Evolutionary conservation across 2,329 filamentous ascomycete genomes (phyloP).

Genomic region (Cercospora sojina): DNA sequence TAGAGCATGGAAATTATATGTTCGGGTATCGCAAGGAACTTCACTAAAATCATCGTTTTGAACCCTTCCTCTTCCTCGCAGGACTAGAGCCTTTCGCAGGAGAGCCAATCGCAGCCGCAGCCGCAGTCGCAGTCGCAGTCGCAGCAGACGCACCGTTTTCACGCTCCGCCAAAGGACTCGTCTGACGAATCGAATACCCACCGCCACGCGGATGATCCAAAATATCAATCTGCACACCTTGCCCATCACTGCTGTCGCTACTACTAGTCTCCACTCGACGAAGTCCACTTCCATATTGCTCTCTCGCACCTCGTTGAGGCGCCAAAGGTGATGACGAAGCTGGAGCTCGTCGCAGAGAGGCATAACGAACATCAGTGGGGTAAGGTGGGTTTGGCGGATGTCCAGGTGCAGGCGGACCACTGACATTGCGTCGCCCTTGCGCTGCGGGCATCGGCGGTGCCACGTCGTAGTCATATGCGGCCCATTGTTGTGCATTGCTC

Average conservation of each 20-base stretch:
- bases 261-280: slow-evolving; percentile 29
- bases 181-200: slow-evolving; percentile 27
- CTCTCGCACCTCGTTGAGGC: slow-evolving; percentile 9
- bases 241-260: slow-evolving; percentile 31
- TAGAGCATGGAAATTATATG: background rate
- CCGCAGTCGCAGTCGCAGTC: slow-evolving; percentile 15
- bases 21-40: background rate
- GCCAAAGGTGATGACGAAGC: slow-evolving; percentile 30
- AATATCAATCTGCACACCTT: slow-evolving; percentile 36
- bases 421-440: slow-evolving; percentile 39
- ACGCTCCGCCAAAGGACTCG: background rate
- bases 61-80: slow-evolving; percentile 27
- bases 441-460: slow-evolving; percentile 35
- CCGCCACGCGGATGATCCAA: slow-evolving; percentile 27
- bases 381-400: slow-evolving; percentile 4
- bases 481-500: slow-evolving; percentile 39
- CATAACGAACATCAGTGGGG: slow-evolving; percentile 36
- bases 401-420: slow-evolving; percentile 32
- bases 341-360: slow-evolving; percentile 32
- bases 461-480: slow-evolving; percentile 41
- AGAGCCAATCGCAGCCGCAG: slow-evolving; percentile 13
- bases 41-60: slow-evolving; percentile 3
- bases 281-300: slow-evolving; percentile 24
- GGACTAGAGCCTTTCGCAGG: slow-evolving; percentile 20
- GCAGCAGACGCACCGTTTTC: slow-evolving; percentile 14